phyloP scores from a whole-genome alignment of 2,329 filamentous ascomycete species.

The Sclerotinia borealis region DNA sequence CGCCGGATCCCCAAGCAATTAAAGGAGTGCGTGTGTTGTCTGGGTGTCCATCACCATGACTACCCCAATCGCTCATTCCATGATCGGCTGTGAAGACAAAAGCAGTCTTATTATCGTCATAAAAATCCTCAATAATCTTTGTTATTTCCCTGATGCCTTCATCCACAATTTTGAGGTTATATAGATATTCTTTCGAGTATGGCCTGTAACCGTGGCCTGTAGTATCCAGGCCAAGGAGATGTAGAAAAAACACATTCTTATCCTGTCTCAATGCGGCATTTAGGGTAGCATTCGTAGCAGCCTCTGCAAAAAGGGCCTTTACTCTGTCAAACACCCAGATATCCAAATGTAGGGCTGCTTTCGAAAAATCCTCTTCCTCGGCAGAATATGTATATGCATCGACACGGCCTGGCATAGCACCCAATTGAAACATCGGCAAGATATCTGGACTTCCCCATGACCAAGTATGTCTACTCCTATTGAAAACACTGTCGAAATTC shows the following conservation, averaged over 20 bases:
- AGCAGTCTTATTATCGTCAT: slow-evolving; percentile 75
- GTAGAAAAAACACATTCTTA: slow-evolving; percentile 90
- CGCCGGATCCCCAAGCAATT: slow-evolving; percentile 87
- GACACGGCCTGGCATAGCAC: slow-evolving; percentile 80
- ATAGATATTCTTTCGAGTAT: slow-evolving; percentile 90
- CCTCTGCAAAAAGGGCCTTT: slow-evolving; percentile 76
- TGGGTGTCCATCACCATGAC: slow-evolving; percentile 94
- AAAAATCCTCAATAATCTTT: slow-evolving; percentile 77
- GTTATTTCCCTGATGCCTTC: slow-evolving; percentile 81
- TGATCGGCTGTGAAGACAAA: slow-evolving; percentile 98
- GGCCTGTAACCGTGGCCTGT: slow-evolving; percentile 80
- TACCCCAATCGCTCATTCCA: slow-evolving; percentile 99
- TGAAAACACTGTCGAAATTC: slow-evolving; percentile 98
- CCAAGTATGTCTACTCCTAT: slow-evolving; percentile 94
- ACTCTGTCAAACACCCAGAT: slow-evolving; percentile 95
- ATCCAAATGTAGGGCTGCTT: slow-evolving; percentile 75
- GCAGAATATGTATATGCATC: slow-evolving; percentile 80
- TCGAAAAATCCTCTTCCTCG: slow-evolving; percentile 85
- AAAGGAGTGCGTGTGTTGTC: slow-evolving; percentile 94
- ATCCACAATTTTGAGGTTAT: slow-evolving; percentile 93
- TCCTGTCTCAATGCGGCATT: slow-evolving; percentile 69
- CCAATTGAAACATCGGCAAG: slow-evolving; percentile 90
- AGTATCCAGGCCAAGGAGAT: slow-evolving; percentile 87
- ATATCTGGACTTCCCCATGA: slow-evolving; percentile 99
- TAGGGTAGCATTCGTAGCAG: slow-evolving; percentile 70